phyloP scores from a whole-genome alignment of 2,329 filamentous ascomycete species.

The Nakataea oryzae region DNA sequence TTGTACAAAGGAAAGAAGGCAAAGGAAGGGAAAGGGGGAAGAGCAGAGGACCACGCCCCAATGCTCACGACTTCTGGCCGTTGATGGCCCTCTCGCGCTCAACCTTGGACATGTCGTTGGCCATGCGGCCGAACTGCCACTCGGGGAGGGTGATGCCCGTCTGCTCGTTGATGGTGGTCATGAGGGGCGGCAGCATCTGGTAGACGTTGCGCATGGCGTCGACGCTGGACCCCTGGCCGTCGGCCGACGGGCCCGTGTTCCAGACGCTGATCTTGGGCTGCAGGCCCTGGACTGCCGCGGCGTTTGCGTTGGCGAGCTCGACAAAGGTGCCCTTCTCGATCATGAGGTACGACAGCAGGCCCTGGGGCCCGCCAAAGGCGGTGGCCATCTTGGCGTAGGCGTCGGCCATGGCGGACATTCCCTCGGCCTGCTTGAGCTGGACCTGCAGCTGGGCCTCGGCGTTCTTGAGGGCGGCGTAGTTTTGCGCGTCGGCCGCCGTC shows the following conservation, averaged over 20 bases:
- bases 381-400: constrained; percentile 64
- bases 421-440: constrained; percentile 67
- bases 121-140: constrained; percentile 54
- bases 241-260: constrained; percentile 59
- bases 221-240: constrained; percentile 28
- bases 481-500: constrained; percentile 29
- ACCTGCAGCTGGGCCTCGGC: constrained; percentile 41
- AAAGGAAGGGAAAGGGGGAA: not conserved
- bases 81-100: constrained; percentile 22
- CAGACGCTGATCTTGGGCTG: constrained; percentile 86
- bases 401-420: constrained; percentile 64
- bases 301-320: constrained; percentile 69
- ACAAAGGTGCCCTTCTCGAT: constrained; percentile 73
- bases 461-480: constrained; percentile 27
- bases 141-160: constrained; percentile 71
- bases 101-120: constrained; percentile 18
- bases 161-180: constrained; percentile 81
- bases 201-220: constrained; percentile 73
- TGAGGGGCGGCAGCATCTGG: constrained; percentile 72
- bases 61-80: not conserved
- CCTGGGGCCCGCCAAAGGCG: constrained; percentile 68
- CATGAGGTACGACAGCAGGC: constrained; percentile 79
- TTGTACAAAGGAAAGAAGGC: not conserved
- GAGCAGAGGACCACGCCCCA: too few relatives aligned
- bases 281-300: constrained; percentile 61